Conservation (phyloP, 169 alveolate species). For the Plasmodium malariae region DNA sequence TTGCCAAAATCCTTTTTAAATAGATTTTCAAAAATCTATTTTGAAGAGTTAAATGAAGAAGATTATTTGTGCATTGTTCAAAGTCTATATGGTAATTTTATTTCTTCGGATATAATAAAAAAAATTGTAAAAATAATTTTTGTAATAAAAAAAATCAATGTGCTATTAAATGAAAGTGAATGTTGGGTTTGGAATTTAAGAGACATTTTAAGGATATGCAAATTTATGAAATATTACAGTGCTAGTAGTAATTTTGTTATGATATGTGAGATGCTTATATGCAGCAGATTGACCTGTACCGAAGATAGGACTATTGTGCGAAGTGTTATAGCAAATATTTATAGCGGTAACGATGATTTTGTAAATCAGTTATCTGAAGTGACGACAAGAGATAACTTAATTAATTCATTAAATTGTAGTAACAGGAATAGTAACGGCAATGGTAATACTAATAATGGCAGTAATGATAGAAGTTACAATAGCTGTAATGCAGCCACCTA, state of each 20-base stretch:
- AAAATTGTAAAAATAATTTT: constrained; percentile 74
- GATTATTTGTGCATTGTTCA: constrained; percentile 91
- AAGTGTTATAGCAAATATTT: constrained; percentile 24
- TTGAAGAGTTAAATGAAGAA: constrained; percentile 88
- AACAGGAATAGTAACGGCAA: not conserved
- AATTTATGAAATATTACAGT: not conserved
- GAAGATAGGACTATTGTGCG: constrained; percentile 54
- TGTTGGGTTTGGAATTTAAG: constrained; percentile 89
- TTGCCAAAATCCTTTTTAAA: constrained; percentile 99
- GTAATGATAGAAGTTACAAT: not conserved
- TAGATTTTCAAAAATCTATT: constrained; percentile 96
- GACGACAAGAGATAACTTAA: constrained; percentile 2
- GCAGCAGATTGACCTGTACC: constrained; percentile 29
- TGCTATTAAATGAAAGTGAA: constrained; percentile 79
- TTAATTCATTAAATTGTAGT: constrained; percentile 2
- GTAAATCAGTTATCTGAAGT: constrained; percentile 4
- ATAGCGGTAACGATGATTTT: constrained; percentile 8
- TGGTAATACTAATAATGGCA: not conserved
- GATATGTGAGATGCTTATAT: constrained; percentile 37
- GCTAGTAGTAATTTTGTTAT: not conserved
- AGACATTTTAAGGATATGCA: constrained; percentile 78
- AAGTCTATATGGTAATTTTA: constrained; percentile 80
- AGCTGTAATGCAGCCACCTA: not conserved
- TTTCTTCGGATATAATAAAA: constrained; percentile 27
- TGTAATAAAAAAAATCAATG: constrained; percentile 72